These are phyloP conservation scores for Epichloe elymi DNA, from an alignment of 2,329 filamentous ascomycete species.

Conservation along the genomic window DNA sequence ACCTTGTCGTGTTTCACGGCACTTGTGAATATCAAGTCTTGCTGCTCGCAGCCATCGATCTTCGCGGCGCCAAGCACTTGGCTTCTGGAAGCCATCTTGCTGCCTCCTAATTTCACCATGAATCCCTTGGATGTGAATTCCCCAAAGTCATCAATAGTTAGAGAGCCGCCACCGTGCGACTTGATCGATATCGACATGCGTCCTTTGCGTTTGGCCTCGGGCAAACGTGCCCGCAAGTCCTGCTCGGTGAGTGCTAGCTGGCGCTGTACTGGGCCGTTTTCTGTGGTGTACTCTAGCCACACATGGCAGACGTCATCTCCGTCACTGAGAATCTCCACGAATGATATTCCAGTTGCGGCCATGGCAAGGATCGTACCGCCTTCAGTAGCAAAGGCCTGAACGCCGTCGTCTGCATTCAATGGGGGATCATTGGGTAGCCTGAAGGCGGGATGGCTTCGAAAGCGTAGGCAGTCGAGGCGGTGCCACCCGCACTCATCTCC, in stretches of 20 bases:
- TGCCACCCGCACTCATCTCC: constrained; percentile 88
- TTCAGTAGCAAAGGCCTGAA: constrained; percentile 79
- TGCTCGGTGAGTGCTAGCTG: constrained; percentile 64
- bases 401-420: constrained; percentile 53
- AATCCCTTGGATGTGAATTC: constrained; percentile 58
- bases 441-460: constrained; percentile 85
- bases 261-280: constrained; percentile 49
- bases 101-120: constrained; percentile 57
- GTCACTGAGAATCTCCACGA: constrained; percentile 68
- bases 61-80: constrained; percentile 60
- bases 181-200: constrained; percentile 61
- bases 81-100: constrained; percentile 61
- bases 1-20: constrained; percentile 56
- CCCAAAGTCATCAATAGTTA: constrained; percentile 66
- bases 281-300: constrained; percentile 68
- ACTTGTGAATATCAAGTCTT: constrained; percentile 65
- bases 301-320: constrained; percentile 68
- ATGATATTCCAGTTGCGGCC: constrained; percentile 70
- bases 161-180: constrained; percentile 59
- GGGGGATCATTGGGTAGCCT: constrained; percentile 61
- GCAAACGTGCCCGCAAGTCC: constrained; percentile 57
- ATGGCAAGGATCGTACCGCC: constrained; percentile 63
- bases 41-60: constrained; percentile 54
- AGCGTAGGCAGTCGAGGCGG: constrained; percentile 74
- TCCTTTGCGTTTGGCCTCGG: constrained; percentile 58